phyloP scores from a whole-genome alignment of 306 rosid genomes.

The Biancaea sappan region DNA sequence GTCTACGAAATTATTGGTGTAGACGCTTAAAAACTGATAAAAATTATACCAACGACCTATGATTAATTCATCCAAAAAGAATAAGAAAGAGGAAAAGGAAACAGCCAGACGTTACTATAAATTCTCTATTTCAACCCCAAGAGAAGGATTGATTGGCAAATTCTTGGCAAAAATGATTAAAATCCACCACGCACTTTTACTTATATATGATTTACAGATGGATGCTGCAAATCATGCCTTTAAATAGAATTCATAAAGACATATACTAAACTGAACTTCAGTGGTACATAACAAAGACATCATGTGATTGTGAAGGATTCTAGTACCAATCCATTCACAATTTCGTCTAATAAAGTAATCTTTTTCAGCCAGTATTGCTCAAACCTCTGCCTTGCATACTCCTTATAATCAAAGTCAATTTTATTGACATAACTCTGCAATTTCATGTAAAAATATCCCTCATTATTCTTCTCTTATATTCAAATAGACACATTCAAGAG shows the following conservation, averaged over 20 bases:
- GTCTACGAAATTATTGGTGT: no score
- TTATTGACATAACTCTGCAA: conserved; percentile 57
- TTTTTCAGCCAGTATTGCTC: conserved; percentile 56
- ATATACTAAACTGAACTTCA: neutral
- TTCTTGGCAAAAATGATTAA: neutral
- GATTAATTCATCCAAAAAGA: neutral
- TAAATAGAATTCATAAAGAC: neutral
- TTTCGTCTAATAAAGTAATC: conserved; percentile 35
- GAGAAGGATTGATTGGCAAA: neutral
- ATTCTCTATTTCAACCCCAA: neutral
- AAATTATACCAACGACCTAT: neutral
- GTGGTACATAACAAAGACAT: neutral
- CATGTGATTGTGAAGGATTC: neutral
- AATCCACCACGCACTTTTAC: neutral
- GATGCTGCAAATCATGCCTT: neutral
- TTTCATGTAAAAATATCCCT: neutral
- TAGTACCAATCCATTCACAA: neutral
- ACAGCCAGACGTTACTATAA: neutral
- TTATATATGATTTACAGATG: neutral
- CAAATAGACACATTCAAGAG: neutral
- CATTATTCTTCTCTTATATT: neutral
- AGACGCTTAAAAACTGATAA: no score
- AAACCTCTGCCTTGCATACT: conserved; percentile 69
- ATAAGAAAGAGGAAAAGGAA: neutral
- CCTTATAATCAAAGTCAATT: conserved; percentile 65